Conservation (phyloP, 2,329 filamentous ascomycete genomes). For the Trichoderma aggressivum region DNA sequence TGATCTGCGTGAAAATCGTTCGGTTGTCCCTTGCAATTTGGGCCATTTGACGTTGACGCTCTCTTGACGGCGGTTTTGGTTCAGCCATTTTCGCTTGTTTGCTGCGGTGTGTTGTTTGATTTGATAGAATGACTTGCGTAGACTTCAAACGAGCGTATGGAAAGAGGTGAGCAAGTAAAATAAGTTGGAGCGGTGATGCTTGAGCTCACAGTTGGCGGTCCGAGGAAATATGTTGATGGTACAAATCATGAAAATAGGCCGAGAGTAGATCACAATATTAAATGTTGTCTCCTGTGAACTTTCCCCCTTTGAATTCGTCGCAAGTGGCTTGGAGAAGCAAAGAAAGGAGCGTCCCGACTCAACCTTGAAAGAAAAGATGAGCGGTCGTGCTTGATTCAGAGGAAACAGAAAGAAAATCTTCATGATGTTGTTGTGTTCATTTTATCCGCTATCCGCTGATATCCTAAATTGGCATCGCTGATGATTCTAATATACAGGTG, state of each 20-base stretch:
- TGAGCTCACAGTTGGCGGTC: background rate
- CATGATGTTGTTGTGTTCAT: background rate
- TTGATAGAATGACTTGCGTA: background rate
- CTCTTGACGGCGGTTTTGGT: background rate
- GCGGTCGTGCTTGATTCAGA: background rate
- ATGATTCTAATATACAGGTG: conserved; percentile 1
- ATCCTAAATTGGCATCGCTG: background rate
- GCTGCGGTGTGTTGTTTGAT: background rate
- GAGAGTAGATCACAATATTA: background rate
- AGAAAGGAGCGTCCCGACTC: background rate
- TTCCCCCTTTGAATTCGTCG: background rate
- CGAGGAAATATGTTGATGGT: background rate
- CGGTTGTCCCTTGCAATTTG: background rate
- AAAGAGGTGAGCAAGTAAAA: background rate
- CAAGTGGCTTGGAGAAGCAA: background rate
- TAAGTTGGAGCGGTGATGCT: background rate
- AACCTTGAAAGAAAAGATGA: background rate
- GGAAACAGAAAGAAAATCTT: background rate
- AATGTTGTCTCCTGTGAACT: background rate
- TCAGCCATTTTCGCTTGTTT: background rate
- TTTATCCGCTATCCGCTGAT: background rate
- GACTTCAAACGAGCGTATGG: background rate
- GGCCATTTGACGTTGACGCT: background rate
- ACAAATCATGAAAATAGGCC: background rate
- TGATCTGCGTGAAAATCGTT: background rate